Evolutionary conservation across 371 early-diverging fungal genomes (phyloP).

Genomic region (Mucor irregularis): DNA sequence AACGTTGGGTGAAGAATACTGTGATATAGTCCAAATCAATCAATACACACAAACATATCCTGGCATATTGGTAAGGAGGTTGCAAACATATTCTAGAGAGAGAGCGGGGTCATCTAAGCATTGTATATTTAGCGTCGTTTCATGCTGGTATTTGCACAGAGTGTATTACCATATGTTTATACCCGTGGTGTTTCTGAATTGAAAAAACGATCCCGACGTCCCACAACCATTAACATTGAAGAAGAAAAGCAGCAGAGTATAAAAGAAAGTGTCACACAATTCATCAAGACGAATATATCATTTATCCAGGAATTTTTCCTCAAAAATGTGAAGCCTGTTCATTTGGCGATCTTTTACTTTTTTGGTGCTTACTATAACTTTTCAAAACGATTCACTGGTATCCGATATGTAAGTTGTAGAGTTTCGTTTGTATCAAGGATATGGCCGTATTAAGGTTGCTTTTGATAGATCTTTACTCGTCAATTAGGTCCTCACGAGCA

Average conservation of each 20-base stretch:
- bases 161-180: conserved; percentile 62
- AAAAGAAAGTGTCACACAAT: conserved; percentile 1
- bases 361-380: conserved; percentile 76
- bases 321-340: conserved; percentile 58
- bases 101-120: background rate
- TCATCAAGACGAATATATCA: conserved; percentile 18
- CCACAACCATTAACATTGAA: background rate
- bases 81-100: background rate
- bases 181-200: conserved; percentile 48
- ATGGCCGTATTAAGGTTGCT: no score
- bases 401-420: conserved; percentile 66
- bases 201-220: conserved; percentile 38
- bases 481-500: conserved; percentile 75
- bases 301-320: conserved; percentile 34
- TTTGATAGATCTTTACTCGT: conserved; percentile 68
- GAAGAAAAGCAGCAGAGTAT: background rate
- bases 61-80: conserved; percentile 43
- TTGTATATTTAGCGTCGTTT: conserved; percentile 47
- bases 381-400: conserved; percentile 75
- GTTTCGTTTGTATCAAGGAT: background rate
- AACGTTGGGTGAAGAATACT: conserved; percentile 93
- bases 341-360: conserved; percentile 84
- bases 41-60: conserved; percentile 50
- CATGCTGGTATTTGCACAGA: conserved; percentile 53
- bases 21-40: conserved; percentile 78